Evolutionary conservation across 331 rosid species (phyloP), one percentile per base, ranked within the genome.

Genomic region (Spiraea crenata): DNA sequence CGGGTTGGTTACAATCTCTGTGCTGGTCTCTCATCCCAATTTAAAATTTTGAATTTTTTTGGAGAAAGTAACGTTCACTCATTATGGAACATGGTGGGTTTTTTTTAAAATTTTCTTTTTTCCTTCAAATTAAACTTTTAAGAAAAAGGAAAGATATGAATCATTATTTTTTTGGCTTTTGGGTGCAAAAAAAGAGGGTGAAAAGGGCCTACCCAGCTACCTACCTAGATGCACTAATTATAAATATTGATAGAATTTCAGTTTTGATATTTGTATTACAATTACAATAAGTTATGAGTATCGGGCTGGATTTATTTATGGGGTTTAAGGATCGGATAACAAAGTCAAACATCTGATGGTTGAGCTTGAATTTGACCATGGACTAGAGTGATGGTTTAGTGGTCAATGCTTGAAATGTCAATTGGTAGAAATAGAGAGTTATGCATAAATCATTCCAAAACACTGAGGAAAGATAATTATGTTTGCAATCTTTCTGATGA

Each of bases 11-110:
- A 55, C 56, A 55, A 14, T 12, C 0, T 14, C 37, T 63, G 82
- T 77, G 85, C 75, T 70, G 84, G 84, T 7, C 15, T 40, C 41
- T 40, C n/a, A 76, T 63, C 70, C 52, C 57, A 54, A 25, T 70
- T 51, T 67, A 14, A 17, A 69, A 81, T 9, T 72, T 80, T 63
- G 54, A 68, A 65, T 74, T 74, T 62, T 25, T 44, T 77, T 20
- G 73, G 78, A 73, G 80, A 83, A 85, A 84, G 89, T 73, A 77
- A 87, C 83, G 84, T 68, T 64, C 76, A 77, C 49, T 75, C 79
- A 84, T 87, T 57, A 71, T 76, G 77, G 82, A 48, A 38, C 49
- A 17, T 77, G 77, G 87, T 78, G 80, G 85, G 31, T 25, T 25
- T 25, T 25, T 25, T 25, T 25, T n/a, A n/a, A n/a, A n/a, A n/a